Conservation (phyloP, 116 monocot genomes). For the Iris pallida region DNA sequence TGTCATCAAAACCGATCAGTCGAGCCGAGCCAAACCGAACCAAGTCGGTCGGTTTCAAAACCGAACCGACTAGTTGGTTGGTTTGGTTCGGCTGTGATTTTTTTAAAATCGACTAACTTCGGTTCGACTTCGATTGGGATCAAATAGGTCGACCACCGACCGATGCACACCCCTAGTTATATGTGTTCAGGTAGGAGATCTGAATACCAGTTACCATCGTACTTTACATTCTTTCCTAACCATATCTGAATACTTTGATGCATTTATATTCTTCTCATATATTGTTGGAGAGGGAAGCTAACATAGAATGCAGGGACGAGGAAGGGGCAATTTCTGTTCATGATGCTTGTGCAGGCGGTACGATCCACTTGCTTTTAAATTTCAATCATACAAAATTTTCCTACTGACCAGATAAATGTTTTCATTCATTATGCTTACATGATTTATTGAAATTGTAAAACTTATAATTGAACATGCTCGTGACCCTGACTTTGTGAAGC, state of each 20-base stretch:
- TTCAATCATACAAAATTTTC: neutral
- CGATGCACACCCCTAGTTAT: no score
- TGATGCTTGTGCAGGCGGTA: slow-evolving; percentile 25
- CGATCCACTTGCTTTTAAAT: neutral
- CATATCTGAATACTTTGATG: neutral
- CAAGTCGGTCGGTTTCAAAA: no score
- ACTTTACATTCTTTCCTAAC: slow-evolving; percentile 1
- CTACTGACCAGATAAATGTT: neutral
- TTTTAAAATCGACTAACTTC: no score
- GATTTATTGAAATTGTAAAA: slow-evolving; percentile 27
- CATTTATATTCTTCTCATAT: slow-evolving; percentile 28
- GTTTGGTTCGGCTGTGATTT: no score
- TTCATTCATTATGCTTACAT: slow-evolving; percentile 23
- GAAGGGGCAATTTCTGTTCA: slow-evolving; percentile 92
- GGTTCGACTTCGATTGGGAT: no score
- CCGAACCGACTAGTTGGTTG: no score
- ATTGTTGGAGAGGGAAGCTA: slow-evolving; percentile 68
- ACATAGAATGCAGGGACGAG: slow-evolving; percentile 69
- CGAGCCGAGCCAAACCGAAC: no score
- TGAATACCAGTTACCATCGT: neutral
- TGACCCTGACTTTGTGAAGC: slow-evolving; percentile 8
- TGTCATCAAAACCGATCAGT: no score
- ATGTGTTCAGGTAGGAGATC: slow-evolving; percentile 8
- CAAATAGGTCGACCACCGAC: no score
- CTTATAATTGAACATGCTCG: slow-evolving; percentile 4